Base-by-base conservation (phyloP, 1,284 basidiomycete genomes). In the Tremellales sp. region DNA sequence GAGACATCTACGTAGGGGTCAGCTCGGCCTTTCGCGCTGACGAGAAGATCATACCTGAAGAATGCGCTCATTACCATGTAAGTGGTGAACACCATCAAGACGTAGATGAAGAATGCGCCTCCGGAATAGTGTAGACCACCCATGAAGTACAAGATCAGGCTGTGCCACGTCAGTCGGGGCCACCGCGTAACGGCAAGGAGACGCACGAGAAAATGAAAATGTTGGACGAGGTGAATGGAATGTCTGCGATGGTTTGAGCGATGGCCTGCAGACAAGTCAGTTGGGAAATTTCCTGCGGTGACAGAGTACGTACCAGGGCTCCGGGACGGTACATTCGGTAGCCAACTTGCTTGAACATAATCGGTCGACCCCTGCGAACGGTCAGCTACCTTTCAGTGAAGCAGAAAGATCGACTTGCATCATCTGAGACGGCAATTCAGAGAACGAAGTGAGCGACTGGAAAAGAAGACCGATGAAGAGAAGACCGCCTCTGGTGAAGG, bases 401-500 rank as follows among this genome's bases (percentile, higher is more conserved):
- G 6, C 24, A 24, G 24, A 24, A 39, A 12, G 37, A 9, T 26
- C 16, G 29, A 39, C 37, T 39, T 25, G 27, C 37, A 39, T 39
- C 37, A 39, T 51, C 40, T 36, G 48, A 42, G 56, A 66, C 14
- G 54, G 80, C 77, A 60, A 54, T 72, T 86, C 84, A 50, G 79
- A 78, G 62, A 90, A 90, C 1, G 86, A 85, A 63, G 84, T 84
- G 47, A 90, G 74, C 60, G 81, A 81, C 45, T 82, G 84, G 24
- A 85, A 84, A 25, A 92, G 71, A 50, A 91, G 73, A 40, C 82
- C 82, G 42, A 78, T 68, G 70, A 92, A 92, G 45, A 93, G 81
- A 35, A 88, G 81, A 71, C 87, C 82, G 25, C 88, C 90, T 54
- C 89, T 81, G 18, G 88, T 90, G 73, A 94, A 94, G 0, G 85